Percentiles rank a stretch among this genome's conserved stretches.
Evolutionary conservation across 2,329 filamentous ascomycete genomes (phyloP).

Genomic region (Colletotrichum brevisporum): DNA sequence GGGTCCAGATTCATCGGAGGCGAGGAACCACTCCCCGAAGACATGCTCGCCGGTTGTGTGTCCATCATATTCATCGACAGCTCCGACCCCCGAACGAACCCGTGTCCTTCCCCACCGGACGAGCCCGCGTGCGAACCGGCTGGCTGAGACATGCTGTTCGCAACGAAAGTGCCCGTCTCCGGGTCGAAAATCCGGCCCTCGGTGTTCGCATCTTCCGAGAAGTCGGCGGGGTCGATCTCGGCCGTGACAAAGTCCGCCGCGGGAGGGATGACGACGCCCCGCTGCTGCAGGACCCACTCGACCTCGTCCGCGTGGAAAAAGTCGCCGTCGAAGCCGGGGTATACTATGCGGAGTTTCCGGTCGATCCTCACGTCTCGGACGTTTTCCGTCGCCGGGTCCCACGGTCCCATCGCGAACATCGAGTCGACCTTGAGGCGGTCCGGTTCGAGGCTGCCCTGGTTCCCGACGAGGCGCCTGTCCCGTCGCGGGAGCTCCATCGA

Average conservation of each 20-base stretch:
- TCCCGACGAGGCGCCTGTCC: slow-evolving; percentile 49
- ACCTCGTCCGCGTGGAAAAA: slow-evolving; percentile 86
- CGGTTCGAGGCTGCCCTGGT: slow-evolving; percentile 51
- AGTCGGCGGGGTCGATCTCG: slow-evolving; percentile 64
- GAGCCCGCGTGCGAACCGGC: neutral
- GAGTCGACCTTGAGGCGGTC: slow-evolving; percentile 51
- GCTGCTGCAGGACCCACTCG: slow-evolving; percentile 77
- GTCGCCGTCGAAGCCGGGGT: slow-evolving; percentile 77
- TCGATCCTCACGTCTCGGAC: slow-evolving; percentile 60
- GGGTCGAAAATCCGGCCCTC: neutral
- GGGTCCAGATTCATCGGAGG: slow-evolving; percentile 19
- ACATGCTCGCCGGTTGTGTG: neutral
- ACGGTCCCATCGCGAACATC: slow-evolving; percentile 60
- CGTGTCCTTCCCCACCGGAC: too few relatives aligned
- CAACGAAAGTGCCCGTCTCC: neutral
- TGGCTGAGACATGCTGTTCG: neutral
- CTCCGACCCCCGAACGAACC: too few relatives aligned
- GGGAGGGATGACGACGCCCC: slow-evolving; percentile 74
- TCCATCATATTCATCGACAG: too few relatives aligned
- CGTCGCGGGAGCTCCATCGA: neutral
- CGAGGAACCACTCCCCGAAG: neutral
- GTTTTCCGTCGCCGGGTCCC: slow-evolving; percentile 54
- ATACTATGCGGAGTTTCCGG: slow-evolving; percentile 63
- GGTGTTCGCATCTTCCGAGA: slow-evolving; percentile 43
- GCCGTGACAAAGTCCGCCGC: slow-evolving; percentile 72